Conservation (phyloP, 2,329 filamentous ascomycete species). For the Botrytis tulipae region DNA sequence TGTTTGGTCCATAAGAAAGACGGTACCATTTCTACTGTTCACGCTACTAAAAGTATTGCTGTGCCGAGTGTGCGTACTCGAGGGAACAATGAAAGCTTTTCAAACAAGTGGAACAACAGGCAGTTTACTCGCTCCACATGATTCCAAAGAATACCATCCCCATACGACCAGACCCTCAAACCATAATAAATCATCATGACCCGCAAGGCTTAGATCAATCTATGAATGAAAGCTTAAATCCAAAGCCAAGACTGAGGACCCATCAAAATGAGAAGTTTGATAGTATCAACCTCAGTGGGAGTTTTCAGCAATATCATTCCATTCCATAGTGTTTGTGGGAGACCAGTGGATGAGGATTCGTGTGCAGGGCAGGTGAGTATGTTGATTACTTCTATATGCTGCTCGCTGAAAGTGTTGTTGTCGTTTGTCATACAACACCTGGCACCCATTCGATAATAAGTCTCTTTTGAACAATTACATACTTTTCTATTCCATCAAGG, state of each 20-base stretch:
- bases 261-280: neutral
- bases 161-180: neutral
- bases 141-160: neutral
- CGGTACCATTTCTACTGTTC: neutral
- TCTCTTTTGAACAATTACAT: neutral
- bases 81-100: neutral
- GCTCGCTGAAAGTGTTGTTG: neutral
- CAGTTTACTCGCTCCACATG: neutral
- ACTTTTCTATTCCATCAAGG: neutral
- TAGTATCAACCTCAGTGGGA: neutral
- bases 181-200: neutral
- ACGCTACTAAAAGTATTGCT: neutral
- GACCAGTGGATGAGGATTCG: neutral
- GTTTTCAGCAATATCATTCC: neutral
- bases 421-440: fast-evolving
- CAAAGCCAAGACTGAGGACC: neutral
- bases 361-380: neutral
- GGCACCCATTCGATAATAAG: neutral
- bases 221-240: neutral
- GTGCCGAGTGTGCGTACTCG: too few relatives aligned
- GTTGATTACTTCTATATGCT: neutral
- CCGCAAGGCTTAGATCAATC: neutral
- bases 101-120: neutral
- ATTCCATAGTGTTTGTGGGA: neutral
- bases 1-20: neutral